Evolutionary conservation across 1,284 basidiomycete species (phyloP).

Genomic region (Singerocomus inundabilis): DNA sequence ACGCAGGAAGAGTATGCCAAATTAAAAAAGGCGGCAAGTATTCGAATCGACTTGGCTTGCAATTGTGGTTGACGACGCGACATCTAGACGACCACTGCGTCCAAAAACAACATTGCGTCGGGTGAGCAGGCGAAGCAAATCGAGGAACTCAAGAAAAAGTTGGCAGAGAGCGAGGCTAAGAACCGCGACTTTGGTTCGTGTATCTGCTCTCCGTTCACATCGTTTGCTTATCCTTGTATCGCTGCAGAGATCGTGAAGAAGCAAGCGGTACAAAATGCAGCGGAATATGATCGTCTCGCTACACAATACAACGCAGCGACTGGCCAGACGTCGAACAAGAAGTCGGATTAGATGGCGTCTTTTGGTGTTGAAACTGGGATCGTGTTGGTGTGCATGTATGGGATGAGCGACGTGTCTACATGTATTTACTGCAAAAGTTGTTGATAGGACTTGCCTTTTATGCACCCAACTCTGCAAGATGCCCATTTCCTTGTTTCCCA

Average conservation of each 20-base stretch:
- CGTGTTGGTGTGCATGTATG: too few relatives aligned
- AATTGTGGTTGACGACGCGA: not conserved
- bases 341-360: constrained; percentile 23
- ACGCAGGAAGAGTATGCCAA: constrained; percentile 86
- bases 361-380: too few relatives aligned
- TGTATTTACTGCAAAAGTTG: not conserved
- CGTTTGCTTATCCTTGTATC: not conserved
- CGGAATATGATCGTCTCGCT: constrained; percentile 80
- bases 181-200: constrained; percentile 69
- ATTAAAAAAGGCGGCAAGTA: constrained; percentile 67
- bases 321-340: constrained; percentile 42
- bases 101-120: constrained; percentile 33
- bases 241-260: constrained; percentile 74
- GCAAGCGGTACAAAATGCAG: constrained; percentile 74
- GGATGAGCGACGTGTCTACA: too few relatives aligned
- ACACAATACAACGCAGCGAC: constrained; percentile 73
- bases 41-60: not conserved
- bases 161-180: constrained; percentile 48
- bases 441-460: constrained; percentile 8
- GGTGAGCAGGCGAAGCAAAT: constrained; percentile 61
- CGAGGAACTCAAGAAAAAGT: constrained; percentile 59
- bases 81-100: constrained; percentile 40
- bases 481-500: too few relatives aligned
- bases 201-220: not conserved
- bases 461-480: too few relatives aligned